Evolutionary conservation across 2,329 filamentous ascomycete species (phyloP), one percentile per base, ranked within the genome.

Genomic region (Colletotrichum sublineola): DNA sequence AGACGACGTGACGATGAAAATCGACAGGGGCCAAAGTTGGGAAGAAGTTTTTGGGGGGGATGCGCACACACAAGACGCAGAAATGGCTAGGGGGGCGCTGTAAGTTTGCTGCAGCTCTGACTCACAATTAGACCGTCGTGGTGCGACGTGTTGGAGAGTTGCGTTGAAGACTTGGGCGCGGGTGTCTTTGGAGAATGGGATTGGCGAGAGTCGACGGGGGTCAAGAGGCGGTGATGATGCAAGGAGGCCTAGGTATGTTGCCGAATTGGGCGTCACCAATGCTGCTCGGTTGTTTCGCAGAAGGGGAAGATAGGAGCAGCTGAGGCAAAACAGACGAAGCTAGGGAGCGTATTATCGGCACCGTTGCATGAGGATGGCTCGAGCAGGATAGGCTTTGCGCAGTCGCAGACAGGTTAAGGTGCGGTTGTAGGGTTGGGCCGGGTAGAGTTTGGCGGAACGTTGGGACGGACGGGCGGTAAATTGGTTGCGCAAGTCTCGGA

Each of bases 181-280:
- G 50, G 56, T 42, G 66, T 60, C 68, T 57, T 53, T 42, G 44
- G 63, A 53, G 42, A 63, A 65, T 56, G 69, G 73, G 69, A 74
- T 75, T 73, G 67, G 73, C 48, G 61, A 67, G 58, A 46, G 62
- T 29, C 5, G 75, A 74, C 67, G 65, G 66, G 73, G 74, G 71
- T 68, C 67, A 75, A 70, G 74, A 61, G 36, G 71, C 63, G 73
- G 71, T 73, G 70, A 67, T 69, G 63, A 75, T 74, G 77, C 71
- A 78, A 68, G 71, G 69, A 74, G 76, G 64, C 69, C 72, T 74
- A 53, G 69, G 69, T 73, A 77, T 74, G 75, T 68, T 79, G 79
- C 80, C 79, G 76, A 79, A 78, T 78, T 78, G 80, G 66, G 78
- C 75, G 77, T 79, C 77, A 77, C 81, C 81, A 81, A 79, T 80